Percentiles rank a stretch among this genome's conserved stretches.
These are phyloP conservation scores for Talaromyces sp. DNA, from an alignment of 2,329 filamentous ascomycete species.

Conservation along the genomic window DNA sequence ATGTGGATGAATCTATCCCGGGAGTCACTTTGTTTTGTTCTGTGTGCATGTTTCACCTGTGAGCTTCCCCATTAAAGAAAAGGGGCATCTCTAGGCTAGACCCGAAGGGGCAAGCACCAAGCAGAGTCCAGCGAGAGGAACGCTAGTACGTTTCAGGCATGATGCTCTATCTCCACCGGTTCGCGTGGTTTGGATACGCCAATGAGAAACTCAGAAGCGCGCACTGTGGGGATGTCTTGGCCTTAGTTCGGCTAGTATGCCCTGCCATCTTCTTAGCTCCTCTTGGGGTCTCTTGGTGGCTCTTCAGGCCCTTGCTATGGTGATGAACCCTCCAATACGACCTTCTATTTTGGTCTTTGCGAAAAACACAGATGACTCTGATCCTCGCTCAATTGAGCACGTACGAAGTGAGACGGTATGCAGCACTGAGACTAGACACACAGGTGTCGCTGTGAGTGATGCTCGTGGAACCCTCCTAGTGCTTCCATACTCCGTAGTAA, in stretches of 20 bases:
- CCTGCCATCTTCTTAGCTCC: neutral
- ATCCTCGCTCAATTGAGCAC: neutral
- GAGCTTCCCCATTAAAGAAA: conserved; percentile 4
- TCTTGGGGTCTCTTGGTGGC: neutral
- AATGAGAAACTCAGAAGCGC: neutral
- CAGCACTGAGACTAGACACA: no score
- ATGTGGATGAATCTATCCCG: neutral
- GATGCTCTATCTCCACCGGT: conserved; percentile 2
- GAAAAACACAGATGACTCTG: neutral
- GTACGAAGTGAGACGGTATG: no score
- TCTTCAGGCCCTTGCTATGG: neutral
- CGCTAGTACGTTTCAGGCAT: neutral
- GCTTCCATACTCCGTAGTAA: no score
- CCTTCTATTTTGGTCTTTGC: neutral
- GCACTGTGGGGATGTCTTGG: neutral
- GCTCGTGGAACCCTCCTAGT: no score
- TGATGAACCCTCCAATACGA: neutral
- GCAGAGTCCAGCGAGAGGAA: neutral
- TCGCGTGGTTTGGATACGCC: neutral
- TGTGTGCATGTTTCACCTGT: neutral
- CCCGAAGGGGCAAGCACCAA: conserved; percentile 2
- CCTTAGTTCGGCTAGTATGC: neutral
- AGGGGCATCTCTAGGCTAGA: neutral
- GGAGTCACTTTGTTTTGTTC: neutral
- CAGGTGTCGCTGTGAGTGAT: no score